These are phyloP conservation scores for Termitomyces eurrhizus DNA, from an alignment of 768 basidiomycete genomes.

Conservation along the genomic window DNA sequence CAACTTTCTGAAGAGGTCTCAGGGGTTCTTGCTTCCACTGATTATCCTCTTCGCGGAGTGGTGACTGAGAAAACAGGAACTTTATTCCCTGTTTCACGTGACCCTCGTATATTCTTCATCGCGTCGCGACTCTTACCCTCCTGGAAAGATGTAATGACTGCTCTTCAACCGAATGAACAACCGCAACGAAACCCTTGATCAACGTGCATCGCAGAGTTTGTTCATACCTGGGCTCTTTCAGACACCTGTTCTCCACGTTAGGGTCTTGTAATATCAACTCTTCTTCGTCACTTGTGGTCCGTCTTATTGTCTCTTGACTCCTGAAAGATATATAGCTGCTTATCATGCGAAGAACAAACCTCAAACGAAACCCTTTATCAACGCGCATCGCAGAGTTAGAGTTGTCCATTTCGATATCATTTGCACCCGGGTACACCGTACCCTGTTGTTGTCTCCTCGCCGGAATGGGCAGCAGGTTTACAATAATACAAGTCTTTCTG, in stretches of 20 bases:
- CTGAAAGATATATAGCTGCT: no score
- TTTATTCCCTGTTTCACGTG: background rate
- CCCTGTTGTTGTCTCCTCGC: no score
- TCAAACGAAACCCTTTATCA: no score
- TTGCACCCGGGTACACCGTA: background rate
- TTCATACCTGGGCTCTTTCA: no score
- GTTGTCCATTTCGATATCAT: slow-evolving; percentile 5
- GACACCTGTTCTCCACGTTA: no score
- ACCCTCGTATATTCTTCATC: background rate
- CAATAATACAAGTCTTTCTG: slow-evolving; percentile 7
- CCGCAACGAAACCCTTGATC: background rate
- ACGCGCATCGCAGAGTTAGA: background rate
- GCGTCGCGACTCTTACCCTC: background rate
- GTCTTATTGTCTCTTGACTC: no score
- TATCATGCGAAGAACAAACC: no score
- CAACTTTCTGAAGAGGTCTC: background rate
- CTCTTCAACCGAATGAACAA: background rate
- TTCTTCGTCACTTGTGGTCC: no score
- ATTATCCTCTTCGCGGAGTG: no score
- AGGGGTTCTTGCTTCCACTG: background rate
- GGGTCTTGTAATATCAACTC: no score
- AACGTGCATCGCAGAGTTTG: background rate
- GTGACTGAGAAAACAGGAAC: background rate
- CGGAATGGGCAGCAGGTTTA: slow-evolving; percentile 11
- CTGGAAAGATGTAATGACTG: background rate